Percentiles rank a stretch among this genome's conserved stretches.
These are phyloP conservation scores for Gymnopilus junonius DNA, from an alignment of 768 basidiomycete genomes.

Conservation along the genomic window DNA sequence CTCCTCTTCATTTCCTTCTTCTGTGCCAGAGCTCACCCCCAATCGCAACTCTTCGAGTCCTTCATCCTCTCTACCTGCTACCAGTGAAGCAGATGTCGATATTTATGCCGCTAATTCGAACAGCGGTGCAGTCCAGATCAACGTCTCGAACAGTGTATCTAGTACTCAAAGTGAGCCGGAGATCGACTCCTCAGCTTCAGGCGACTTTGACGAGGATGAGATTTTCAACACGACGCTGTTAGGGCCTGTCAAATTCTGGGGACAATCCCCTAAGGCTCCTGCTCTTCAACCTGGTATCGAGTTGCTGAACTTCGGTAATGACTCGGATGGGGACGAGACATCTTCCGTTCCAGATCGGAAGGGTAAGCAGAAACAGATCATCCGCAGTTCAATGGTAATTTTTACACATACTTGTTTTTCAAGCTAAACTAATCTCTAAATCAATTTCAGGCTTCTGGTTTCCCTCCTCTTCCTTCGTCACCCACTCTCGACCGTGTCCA, in stretches of 20 bases:
- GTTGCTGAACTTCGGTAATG: slow-evolving; percentile 34
- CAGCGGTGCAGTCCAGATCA: background rate
- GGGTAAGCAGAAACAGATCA: slow-evolving; percentile 29
- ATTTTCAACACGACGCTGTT: slow-evolving; percentile 41
- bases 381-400: slow-evolving; percentile 31
- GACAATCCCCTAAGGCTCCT: slow-evolving; percentile 34
- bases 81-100: slow-evolving; percentile 42
- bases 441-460: slow-evolving; percentile 38
- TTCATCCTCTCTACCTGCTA: slow-evolving; percentile 42
- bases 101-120: slow-evolving; percentile 21
- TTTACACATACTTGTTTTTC: background rate
- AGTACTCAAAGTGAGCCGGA: slow-evolving; percentile 22
- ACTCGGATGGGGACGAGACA: slow-evolving; percentile 34
- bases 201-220: slow-evolving; percentile 36
- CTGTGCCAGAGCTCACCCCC: slow-evolving; percentile 66
- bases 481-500: slow-evolving; percentile 45
- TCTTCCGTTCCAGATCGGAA: slow-evolving; percentile 32
- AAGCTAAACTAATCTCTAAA: background rate
- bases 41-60: slow-evolving; percentile 71
- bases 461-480: slow-evolving; percentile 49
- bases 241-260: slow-evolving; percentile 50
- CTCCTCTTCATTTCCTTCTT: slow-evolving; percentile 33
- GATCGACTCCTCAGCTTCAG: slow-evolving; percentile 18
- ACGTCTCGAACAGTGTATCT: slow-evolving; percentile 3
- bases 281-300: slow-evolving; percentile 46